Evolutionary conservation across 257 asterid genomes (phyloP).

Genomic region (Plectranthus barbatus): DNA sequence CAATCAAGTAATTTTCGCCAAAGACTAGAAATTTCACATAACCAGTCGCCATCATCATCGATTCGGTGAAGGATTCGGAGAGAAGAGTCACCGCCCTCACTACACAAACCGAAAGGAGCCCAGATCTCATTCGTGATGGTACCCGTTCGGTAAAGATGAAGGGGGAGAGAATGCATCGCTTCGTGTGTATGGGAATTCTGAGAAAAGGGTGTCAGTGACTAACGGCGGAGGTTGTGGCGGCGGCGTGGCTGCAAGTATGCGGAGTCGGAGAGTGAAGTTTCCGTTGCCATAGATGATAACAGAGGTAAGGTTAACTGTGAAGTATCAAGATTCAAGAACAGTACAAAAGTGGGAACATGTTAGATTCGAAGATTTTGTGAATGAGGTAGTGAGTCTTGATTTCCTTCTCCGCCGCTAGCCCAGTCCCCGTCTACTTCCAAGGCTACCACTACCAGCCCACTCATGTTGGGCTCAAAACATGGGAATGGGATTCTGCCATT

Average conservation of each 20-base stretch:
- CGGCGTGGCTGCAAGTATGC: conserved; percentile 28
- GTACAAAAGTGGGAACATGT: no score
- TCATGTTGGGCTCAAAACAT: no score
- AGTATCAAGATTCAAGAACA: no score
- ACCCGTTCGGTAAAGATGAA: conserved; percentile 50
- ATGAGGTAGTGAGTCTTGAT: no score
- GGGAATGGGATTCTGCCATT: no score
- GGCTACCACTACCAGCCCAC: no score
- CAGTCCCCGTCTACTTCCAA: no score
- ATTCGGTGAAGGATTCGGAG: conserved; percentile 70
- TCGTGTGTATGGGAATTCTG: conserved; percentile 27
- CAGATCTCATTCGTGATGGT: conserved; percentile 58
- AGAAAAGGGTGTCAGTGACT: conserved; percentile 33
- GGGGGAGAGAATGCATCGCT: conserved; percentile 18
- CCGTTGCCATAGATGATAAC: conserved; percentile 39
- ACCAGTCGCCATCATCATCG: conserved; percentile 62
- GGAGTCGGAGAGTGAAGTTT: conserved; percentile 41
- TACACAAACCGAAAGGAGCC: conserved; percentile 55
- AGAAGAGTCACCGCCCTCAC: conserved; percentile 75
- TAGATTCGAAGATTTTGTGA: no score
- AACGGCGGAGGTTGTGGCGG: conserved; percentile 36
- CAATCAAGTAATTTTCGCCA: conserved; percentile 75
- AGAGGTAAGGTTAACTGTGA: neutral
- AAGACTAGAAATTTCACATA: conserved; percentile 57
- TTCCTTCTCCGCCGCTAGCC: no score